These are phyloP conservation scores for Porogramme epimiltina DNA, from an alignment of 1,284 basidiomycete genomes.

Conservation along the genomic window DNA sequence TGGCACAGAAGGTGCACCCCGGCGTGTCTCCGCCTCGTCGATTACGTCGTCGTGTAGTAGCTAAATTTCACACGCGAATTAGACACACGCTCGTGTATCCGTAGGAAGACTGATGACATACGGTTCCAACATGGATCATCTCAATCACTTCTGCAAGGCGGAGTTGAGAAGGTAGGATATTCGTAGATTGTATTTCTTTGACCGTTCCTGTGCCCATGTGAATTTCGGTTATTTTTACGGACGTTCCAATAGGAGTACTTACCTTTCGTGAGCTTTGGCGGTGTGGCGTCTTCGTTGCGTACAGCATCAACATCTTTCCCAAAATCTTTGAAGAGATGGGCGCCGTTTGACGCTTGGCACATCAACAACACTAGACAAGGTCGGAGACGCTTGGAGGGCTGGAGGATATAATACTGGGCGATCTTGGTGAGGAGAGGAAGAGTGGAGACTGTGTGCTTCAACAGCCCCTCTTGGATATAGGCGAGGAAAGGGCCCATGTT, in stretches of 20 bases:
- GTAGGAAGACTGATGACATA: background rate
- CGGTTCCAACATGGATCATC: constrained; percentile 2
- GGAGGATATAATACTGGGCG: constrained; percentile 5
- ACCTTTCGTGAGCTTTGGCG: background rate
- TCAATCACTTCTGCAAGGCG: constrained; percentile 2
- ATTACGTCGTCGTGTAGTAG: constrained; percentile 9
- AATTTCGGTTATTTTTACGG: background rate
- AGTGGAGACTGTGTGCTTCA: background rate
- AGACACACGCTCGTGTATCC: background rate
- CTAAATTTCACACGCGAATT: background rate
- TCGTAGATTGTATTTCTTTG: background rate
- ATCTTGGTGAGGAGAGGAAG: constrained; percentile 2
- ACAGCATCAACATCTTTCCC: no score
- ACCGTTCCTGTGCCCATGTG: background rate
- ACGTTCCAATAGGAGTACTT: background rate
- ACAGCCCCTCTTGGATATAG: constrained; percentile 3
- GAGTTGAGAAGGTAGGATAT: constrained; percentile 2
- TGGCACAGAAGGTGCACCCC: constrained; percentile 3
- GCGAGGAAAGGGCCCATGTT: no score
- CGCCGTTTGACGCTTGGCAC: constrained; percentile 8
- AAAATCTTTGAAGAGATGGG: no score
- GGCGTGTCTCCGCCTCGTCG: constrained; percentile 5
- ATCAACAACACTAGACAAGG: constrained; percentile 6
- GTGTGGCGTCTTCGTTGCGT: no score
- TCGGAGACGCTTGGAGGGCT: constrained; percentile 4